Base-by-base conservation (phyloP, 2,329 filamentous ascomycete species). In the Trichoderma simmonsii region DNA sequence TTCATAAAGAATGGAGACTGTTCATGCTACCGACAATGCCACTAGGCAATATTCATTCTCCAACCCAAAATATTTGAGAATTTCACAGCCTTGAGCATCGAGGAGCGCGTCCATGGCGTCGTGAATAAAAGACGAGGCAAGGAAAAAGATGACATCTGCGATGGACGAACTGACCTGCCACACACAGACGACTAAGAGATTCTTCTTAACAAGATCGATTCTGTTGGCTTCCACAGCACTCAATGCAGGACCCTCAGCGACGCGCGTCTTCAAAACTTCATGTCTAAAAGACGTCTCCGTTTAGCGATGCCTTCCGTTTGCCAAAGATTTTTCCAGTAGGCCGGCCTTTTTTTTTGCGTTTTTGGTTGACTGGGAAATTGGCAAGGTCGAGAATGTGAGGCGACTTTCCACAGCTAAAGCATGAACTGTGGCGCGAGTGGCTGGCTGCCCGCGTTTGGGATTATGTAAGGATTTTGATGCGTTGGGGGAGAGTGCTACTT, bases 361-460 rank as follows among this genome's bases (percentile, higher is more conserved):
- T 62, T 36, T 26, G 39, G 67, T 21, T 7, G 36, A 43, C n/a
- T 32, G 39, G 54, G 67, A 70, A 70, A 70, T 54, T 36, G 57
- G 57, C 57, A 61, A 54, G 32, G 57, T 62, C 15, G n/a, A 61
- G 30, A 36, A 51, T 32, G 36, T 48, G 67, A 69, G 67, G 67
- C 39, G 67, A 70, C 67, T 62, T 70, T 54, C 56, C 24, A 8
- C n/a, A 62, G 56, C 66, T 51, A 57, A 34, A 70, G 67, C 28
- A 59, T 69, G 34, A 70, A 57, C 21, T 70, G 67, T 70, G 67
- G 67, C 67, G 67, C 39, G 39, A 36, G 67, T 70, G 67, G 67
- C 67, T 70, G 61, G 67, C 36, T 62, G 28, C 14, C 43, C 32
- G 57, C 60, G 66, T 69, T n/a, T 61, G 28, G 15, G 67, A 57